Evolutionary conservation across 805 yeast species (phyloP), one percentile per base, ranked within the genome.

Genomic region (Ascoidea rubescens): DNA sequence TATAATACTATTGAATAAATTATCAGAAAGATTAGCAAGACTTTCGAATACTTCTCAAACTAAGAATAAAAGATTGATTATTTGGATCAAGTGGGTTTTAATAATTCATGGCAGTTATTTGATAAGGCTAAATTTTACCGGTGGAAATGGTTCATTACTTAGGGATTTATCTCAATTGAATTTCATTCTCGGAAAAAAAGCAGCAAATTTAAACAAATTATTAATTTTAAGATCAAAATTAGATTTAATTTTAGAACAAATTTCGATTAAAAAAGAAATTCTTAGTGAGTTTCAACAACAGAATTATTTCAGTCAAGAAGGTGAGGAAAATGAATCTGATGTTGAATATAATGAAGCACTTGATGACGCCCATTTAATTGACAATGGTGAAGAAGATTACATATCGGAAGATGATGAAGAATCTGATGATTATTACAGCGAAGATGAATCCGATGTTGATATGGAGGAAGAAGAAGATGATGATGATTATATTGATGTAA

Each of bases 31-130:
- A 56, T 71, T 82, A 52, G 79, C 86, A 1, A 75, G 80, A 58
- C 72, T 73, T 44, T 79, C 82, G 4, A 71, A 74, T 53, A 70
- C 83, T 50, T 70, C 78, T 6, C 50, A 50, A 30, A 54, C 52
- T 44, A 53, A 48, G 33, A 74, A 71, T 56, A 76, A 75, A 5
- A 72, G 72, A 49, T 67, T 72, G 53, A 75, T 78, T 46, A 67
- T 78, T 5, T 93, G 98, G 98, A 79, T 91, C 52, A 86, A 87
- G 64, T 88, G 95, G 90, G 71, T 88, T 31, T 71, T 93, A 61
- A 75, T 91, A 47, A 71, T 80, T 5, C 95, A 88, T 64, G 98
- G 97, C 48, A 87, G 87, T 1, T 76, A 82, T 56, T 69, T 73
- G 50, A 53, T 77, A 56, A 70, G 78, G 57, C 62, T 78, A 48